Evolutionary conservation across 352 stramenopile genomes (phyloP), one percentile per base, ranked within the genome.

Genomic region (Globisporangium camurandrum): DNA sequence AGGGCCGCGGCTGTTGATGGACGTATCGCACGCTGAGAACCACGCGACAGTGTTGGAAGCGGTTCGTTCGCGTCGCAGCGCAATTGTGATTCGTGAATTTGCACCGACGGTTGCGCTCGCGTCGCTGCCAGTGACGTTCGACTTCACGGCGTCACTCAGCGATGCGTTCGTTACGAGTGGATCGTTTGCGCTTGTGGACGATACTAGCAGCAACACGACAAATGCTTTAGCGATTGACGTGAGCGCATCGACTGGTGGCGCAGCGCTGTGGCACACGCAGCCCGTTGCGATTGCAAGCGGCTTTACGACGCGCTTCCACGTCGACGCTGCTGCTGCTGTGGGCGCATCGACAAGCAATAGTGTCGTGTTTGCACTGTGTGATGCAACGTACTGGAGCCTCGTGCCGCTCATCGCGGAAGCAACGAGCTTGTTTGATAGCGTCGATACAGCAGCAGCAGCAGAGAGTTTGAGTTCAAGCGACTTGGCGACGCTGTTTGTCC

Each of bases 321-420:
- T 88, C 30, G 61, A 64, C 2, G 44, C 56, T 16, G 67, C 51
- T 33, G 19, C 9, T 14, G 39, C 24, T 28, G 45, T 4, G 24
- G 33, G 17, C 16, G 16, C 16, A 16, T 43, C 49, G 8, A 38
- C 30, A 20, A 49, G 17, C n/a, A n/a, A n/a, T 7, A 48, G 70
- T 31, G 61, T 88, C 16, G 28, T 50, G 1, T 84, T 90, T 57
- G 76, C 80, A 3, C 50, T 91, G 16, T 77, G 71, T 39, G 72
- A 85, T 49, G 51, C 69, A 1, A 86, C 75, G 24, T 94, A 77
- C 43, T 94, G 83, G 83, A 61, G 84, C 33, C 17, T 84, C 2
- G 49, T 62, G 17, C 73, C 83, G 0, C 51, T 92, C 26, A 57
- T 92, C 23, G 36, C 55, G 27, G 66, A 67, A 31, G 54, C 54